These are phyloP conservation scores for Clarireedia sp. DNA, from an alignment of 2,329 filamentous ascomycete genomes.

Conservation along the genomic window DNA sequence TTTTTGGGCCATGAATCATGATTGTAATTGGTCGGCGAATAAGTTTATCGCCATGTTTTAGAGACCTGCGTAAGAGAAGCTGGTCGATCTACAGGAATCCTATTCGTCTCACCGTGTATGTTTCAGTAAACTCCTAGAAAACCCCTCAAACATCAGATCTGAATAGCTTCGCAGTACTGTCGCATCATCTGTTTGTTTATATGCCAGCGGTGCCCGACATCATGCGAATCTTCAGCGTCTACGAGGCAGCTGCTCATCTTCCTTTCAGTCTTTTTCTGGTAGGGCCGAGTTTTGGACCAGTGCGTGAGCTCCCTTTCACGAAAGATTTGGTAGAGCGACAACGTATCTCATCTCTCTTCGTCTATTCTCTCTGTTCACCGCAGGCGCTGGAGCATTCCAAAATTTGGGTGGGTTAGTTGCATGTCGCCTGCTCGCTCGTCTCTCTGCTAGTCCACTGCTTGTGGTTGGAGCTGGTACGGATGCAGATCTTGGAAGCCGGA, in stretches of 20 bases:
- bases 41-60: too few species aligned
- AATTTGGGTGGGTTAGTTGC: background rate
- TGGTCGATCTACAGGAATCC: too few species aligned
- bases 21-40: too few species aligned
- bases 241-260: background rate
- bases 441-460: constrained; percentile 31
- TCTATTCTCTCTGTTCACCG: background rate
- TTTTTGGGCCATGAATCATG: too few species aligned
- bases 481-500: constrained; percentile 53
- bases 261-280: background rate
- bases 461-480: constrained; percentile 56
- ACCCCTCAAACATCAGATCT: background rate
- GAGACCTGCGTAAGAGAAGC: too few species aligned
- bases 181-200: background rate
- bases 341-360: background rate
- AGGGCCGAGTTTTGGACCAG: background rate
- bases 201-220: background rate
- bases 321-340: background rate
- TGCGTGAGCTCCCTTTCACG: background rate
- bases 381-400: background rate
- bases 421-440: constrained; percentile 53
- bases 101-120: background rate
- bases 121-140: background rate
- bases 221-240: background rate
- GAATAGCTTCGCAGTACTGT: background rate